Evolutionary conservation across 2,329 filamentous ascomycete species (phyloP).

Genomic region (Apiospora aurea): DNA sequence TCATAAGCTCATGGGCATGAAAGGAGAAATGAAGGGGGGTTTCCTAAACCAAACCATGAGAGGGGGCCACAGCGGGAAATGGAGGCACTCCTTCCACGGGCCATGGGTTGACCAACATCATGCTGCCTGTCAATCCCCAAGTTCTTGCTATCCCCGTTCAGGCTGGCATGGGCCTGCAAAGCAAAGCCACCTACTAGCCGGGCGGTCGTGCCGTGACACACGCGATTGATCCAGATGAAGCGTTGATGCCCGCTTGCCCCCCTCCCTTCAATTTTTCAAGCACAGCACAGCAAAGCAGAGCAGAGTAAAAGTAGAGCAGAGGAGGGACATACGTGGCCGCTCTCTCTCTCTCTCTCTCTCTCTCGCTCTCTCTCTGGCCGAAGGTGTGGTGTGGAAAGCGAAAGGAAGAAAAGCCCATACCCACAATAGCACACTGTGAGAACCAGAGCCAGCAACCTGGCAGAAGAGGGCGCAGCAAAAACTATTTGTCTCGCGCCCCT

Average conservation of each 20-base stretch:
- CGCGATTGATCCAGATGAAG: slow-evolving; percentile 21
- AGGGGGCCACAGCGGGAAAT: slow-evolving; percentile 29
- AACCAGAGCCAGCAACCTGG: slow-evolving; percentile 1
- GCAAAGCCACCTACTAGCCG: slow-evolving; percentile 8
- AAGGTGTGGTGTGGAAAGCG: neutral
- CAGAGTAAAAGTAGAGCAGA: neutral
- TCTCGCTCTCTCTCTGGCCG: slow-evolving; percentile 2
- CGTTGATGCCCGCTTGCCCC: neutral
- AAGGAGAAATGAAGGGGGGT: slow-evolving; percentile 20
- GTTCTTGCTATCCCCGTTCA: neutral
- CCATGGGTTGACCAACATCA: slow-evolving; percentile 24
- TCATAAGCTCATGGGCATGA: slow-evolving; percentile 25
- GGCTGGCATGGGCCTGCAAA: neutral
- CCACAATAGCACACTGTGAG: neutral
- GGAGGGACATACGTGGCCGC: neutral
- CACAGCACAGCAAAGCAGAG: neutral
- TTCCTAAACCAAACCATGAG: slow-evolving; percentile 16
- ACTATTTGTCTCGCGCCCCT: slow-evolving; percentile 22
- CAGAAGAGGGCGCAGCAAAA: slow-evolving; percentile 21
- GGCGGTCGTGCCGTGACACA: slow-evolving; percentile 19
- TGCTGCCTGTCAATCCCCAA: slow-evolving; percentile 22
- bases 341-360: slow-evolving; percentile 15
- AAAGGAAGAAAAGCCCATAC: neutral
- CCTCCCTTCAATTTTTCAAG: neutral
- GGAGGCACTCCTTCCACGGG: slow-evolving; percentile 25